Evolutionary conservation across 352 stramenopile species (phyloP).

Genomic region (Halophytophthora polymorphica): DNA sequence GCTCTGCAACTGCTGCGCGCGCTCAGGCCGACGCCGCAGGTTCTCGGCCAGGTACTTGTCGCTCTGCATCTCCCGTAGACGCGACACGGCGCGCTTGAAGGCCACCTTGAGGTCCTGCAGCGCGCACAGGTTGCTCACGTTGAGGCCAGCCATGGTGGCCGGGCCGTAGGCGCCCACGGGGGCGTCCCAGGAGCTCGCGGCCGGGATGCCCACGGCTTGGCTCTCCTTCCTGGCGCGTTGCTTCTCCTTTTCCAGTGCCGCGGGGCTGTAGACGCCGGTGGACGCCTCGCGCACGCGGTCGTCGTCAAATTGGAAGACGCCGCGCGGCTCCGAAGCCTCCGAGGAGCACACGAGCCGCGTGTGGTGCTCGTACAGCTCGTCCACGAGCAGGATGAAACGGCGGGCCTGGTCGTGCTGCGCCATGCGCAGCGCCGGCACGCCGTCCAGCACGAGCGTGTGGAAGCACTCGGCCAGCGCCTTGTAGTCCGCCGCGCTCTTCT

Average conservation of each 20-base stretch:
- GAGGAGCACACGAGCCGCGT: conserved; percentile 60
- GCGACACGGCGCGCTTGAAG: conserved; percentile 76
- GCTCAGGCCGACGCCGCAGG: conserved; percentile 22
- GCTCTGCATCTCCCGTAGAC: conserved; percentile 87
- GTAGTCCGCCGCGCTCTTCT: conserved; percentile 95
- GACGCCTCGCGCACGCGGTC: conserved; percentile 27
- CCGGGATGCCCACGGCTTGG: conserved; percentile 46
- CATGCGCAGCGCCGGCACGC: conserved; percentile 86
- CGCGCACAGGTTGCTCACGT: conserved; percentile 62
- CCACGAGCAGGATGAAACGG: conserved; percentile 96
- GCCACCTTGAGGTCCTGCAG: conserved; percentile 74
- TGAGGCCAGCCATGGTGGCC: conserved; percentile 49
- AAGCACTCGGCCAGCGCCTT: conserved; percentile 91
- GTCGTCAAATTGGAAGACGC: conserved; percentile 76
- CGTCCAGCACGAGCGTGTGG: conserved; percentile 86
- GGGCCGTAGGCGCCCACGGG: conserved; percentile 55
- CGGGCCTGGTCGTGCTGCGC: conserved; percentile 89
- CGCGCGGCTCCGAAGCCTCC: conserved; percentile 26
- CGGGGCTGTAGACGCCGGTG: conserved; percentile 18
- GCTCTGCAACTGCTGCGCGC: conserved; percentile 15
- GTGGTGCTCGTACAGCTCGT: conserved; percentile 95
- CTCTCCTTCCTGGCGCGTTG: conserved; percentile 43
- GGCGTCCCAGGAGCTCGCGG: conserved; percentile 65
- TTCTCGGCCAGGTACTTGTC: conserved; percentile 62
- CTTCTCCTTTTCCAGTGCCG: conserved; percentile 30